Base-by-base conservation (phyloP, 2,329 filamentous ascomycete genomes). In the Colletotrichum costaricense region DNA sequence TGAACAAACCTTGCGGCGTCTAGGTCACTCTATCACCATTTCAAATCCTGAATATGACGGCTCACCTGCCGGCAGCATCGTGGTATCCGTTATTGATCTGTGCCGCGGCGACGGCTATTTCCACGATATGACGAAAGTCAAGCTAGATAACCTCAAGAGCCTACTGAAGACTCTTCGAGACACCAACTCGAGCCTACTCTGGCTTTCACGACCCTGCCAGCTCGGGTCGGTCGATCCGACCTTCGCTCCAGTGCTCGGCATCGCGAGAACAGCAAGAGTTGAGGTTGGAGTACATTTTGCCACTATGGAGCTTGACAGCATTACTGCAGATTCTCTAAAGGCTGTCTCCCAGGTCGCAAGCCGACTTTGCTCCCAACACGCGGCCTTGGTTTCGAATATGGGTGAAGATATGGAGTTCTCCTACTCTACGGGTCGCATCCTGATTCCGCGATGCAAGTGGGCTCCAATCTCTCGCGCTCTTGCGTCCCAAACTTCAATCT, bases 181-280 rank as follows among this genome's bases (percentile, higher is more conserved):
- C 2, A 55, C 1, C 0, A 22, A 19, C 5, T 26, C 33, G 3
- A 2, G 42, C 11, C 19, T 71, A 3, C 46, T 82, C 7, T 83
- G 81, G 81, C 28, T 82, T 9, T 82, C 80, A 1, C 76, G 76
- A 2, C 67, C 76, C 0, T 72, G 72, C 5, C 79, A 82, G 38
- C 63, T 78, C 0, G 46, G 67, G 0, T 80, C 78, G 54, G 8
- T 11, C 1, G 76, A 80, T 46, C 81, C 81, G 0, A 52, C 72
- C 12, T 80, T 77, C 12, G 80, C 78, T 0, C 76, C 77, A 19
- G 68, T 77, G 2, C 72, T 82, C 16, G 82, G 82, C 1, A 59
- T 78, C 0, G 77, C 78, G 0, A 75, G 82, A 1, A 78, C 78
- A 0, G 74, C 82, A 4, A 79, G 80, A n/a, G 75, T 72, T 2